Base-by-base conservation (phyloP, 345 rosid genomes). In the Populus alba region DNA sequence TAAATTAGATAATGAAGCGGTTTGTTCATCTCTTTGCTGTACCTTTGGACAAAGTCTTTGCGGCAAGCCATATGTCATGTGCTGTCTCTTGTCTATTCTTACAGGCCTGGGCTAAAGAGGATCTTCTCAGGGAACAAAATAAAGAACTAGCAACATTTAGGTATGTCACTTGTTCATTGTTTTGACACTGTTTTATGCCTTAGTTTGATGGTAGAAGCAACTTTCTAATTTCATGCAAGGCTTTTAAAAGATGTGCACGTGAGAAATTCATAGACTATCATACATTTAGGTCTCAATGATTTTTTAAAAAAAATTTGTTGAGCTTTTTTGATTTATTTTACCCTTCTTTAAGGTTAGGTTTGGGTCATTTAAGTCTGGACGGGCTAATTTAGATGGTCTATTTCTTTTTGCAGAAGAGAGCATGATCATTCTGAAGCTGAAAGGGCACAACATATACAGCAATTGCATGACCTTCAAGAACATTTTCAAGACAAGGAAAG, bases 41-140 rank as follows among this genome's bases (percentile, higher is more conserved):
- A 23, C 31, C 70, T 69, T 72, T 59, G 29, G 41, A 67, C 20
- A 38, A 20, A 23, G 25, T 25, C 4, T 71, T 76, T 33, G 7
- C 33, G 8, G 55, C 63, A 66, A 15, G 47, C 41, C 53, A 13
- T 83, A 27, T 62, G 31, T 63, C 81, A 47, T 61, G 16, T 78
- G 68, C 53, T 59, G 7, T 33, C 53, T 69, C 71, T 78, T 70
- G 11, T 79, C 18, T 70, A 74, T 83, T 41, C 35, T 71, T 47
- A 59, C 73, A 96, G 99, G 93, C 92, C 15, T 94, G 99, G 99
- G 99, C 92, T n/a, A 96, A 94, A 82, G 98, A 96, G 79, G 98
- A 89, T 78, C 92, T 94, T 71, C 84, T 96, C 16, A 89, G 93
- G 81, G 98, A 94, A 84, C 98, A 94, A 80, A 92, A 90, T 68